Conservation (phyloP, 1,284 basidiomycete species). For the Chiua sp. region DNA sequence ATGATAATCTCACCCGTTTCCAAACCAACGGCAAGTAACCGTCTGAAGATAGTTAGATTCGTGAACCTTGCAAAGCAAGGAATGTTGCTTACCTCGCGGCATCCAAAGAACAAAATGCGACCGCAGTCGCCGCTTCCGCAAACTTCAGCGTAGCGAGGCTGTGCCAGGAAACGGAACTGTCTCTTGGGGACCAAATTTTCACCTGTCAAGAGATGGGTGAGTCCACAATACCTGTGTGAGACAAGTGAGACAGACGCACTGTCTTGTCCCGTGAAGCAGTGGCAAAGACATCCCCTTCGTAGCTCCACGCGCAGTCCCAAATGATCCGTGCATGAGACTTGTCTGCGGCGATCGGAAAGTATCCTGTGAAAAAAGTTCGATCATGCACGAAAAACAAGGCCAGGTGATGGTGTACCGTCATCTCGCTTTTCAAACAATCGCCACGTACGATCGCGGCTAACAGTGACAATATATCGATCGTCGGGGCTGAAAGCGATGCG, state of each 20-base stretch:
- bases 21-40: conserved; percentile 69
- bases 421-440: conserved; percentile 68
- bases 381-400: not conserved
- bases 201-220: conserved; percentile 50
- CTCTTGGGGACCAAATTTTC: conserved; percentile 65
- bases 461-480: conserved; percentile 80
- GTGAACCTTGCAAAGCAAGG: not conserved
- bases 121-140: conserved; percentile 71
- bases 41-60: conserved; percentile 42
- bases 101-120: conserved; percentile 60
- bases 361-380: conserved; percentile 48
- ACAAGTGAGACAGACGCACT: conserved; percentile 46
- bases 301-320: conserved; percentile 92
- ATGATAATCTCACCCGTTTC: conserved; percentile 73
- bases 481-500: conserved; percentile 89
- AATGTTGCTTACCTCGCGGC: conserved; percentile 45
- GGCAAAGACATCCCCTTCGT: conserved; percentile 78
- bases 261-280: conserved; percentile 97
- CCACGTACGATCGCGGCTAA: conserved; percentile 95
- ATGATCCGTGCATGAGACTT: conserved; percentile 94
- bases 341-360: conserved; percentile 66
- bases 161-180: conserved; percentile 50
- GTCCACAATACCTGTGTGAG: not conserved
- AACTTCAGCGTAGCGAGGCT: conserved; percentile 60
- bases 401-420: conserved; percentile 40